Percentiles rank a stretch among this genome's conserved stretches.
phyloP scores from a whole-genome alignment of 805 yeast species.

The Candida xiaguanensis region DNA sequence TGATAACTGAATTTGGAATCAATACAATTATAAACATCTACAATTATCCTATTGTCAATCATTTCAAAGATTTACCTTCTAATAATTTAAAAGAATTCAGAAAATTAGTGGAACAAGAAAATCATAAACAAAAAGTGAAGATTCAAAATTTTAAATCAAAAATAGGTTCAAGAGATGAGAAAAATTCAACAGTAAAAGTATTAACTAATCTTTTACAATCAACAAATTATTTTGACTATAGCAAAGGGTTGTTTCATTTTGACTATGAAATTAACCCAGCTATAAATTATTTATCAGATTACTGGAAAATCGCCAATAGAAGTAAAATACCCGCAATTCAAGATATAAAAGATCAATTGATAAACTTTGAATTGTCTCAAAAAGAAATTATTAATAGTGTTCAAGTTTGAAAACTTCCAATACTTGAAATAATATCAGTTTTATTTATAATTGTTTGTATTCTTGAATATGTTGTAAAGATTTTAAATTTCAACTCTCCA shows the following conservation, averaged over 20 bases:
- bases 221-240: conserved; percentile 16
- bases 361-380: conserved; percentile 8
- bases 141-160: conserved; percentile 8
- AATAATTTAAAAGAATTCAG: conserved; percentile 2
- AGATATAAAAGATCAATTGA: conserved; percentile 3
- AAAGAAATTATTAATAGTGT: conserved; percentile 8
- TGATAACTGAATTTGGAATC: conserved; percentile 14
- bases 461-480: too few relatives aligned
- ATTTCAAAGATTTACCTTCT: conserved; percentile 2
- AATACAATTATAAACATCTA: conserved; percentile 12
- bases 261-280: conserved; percentile 21
- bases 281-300: not conserved
- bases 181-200: conserved; percentile 6
- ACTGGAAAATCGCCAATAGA: not conserved
- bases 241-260: conserved; percentile 21
- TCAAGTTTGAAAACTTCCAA: not conserved
- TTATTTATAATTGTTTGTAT: too few relatives aligned
- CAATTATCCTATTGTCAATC: conserved; percentile 18
- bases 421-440: too few relatives aligned
- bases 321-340: conserved; percentile 1
- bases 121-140: conserved; percentile 9
- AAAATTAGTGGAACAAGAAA: conserved; percentile 9
- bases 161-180: not conserved
- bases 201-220: conserved; percentile 3
- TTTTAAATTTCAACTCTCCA: too few relatives aligned